Percentiles rank a stretch among this genome's conserved stretches.
phyloP scores from a whole-genome alignment of 345 rosid genomes.

The Camelina hispida region DNA sequence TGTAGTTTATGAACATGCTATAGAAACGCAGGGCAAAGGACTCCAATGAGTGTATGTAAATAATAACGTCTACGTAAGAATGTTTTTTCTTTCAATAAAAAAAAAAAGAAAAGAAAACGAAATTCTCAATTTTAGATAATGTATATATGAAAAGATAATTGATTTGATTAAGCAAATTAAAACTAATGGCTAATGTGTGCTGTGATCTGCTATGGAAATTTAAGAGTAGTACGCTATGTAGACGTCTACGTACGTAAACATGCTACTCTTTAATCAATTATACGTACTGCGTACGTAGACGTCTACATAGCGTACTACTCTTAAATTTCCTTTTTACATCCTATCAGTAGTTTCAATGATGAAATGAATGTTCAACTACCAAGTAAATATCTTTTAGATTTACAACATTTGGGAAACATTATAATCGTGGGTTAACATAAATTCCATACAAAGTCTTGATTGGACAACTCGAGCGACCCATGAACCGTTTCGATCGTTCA shows the following conservation, averaged over 20 bases:
- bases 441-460: not conserved
- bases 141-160: not conserved
- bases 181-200: not conserved
- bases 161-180: not conserved
- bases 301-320: constrained; percentile 34
- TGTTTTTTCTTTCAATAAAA: too few relatives aligned
- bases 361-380: not conserved
- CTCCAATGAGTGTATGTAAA: not conserved
- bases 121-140: not conserved
- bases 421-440: not conserved
- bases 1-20: not conserved
- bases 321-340: constrained; percentile 11
- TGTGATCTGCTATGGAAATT: constrained; percentile 4
- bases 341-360: not conserved
- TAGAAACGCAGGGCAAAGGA: not conserved
- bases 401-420: not conserved
- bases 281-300: not conserved
- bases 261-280: too few relatives aligned
- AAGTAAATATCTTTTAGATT: not conserved
- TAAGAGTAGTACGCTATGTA: constrained; percentile 35
- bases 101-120: not conserved
- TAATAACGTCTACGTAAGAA: not conserved
- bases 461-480: not conserved
- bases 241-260: not conserved
- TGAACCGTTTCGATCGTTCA: not conserved